Conservation (phyloP, 805 yeast species). For the Kurtzmaniella fragi region DNA sequence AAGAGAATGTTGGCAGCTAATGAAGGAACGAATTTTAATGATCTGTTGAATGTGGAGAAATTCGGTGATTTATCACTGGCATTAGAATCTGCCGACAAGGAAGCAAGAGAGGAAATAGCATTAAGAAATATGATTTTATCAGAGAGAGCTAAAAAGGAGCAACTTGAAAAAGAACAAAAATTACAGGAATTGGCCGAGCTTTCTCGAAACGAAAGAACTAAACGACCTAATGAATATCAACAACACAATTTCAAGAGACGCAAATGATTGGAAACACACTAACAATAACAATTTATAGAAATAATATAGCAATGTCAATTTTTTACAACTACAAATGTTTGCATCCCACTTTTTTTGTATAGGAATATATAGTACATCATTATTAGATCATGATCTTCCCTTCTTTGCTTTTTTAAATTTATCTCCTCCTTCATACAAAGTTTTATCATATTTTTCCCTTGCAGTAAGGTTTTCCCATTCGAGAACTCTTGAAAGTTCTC, state of each 20-base stretch:
- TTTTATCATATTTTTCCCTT: slow-evolving; percentile 43
- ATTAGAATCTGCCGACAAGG: slow-evolving; percentile 45
- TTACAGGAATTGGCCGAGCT: slow-evolving; percentile 24
- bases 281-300: slow-evolving; percentile 4
- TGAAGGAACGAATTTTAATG: slow-evolving; percentile 28
- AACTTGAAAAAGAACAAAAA: slow-evolving; percentile 23
- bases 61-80: slow-evolving; percentile 67
- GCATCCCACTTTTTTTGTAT: neutral
- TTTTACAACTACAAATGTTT: too few relatives aligned
- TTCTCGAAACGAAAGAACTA: slow-evolving; percentile 16
- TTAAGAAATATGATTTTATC: slow-evolving; percentile 21
- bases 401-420: slow-evolving; percentile 16
- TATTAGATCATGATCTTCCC: slow-evolving; percentile 9
- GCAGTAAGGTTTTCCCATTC: slow-evolving; percentile 65
- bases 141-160: slow-evolving; percentile 19
- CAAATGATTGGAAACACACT: slow-evolving; percentile 5
- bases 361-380: slow-evolving; percentile 4
- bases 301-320: slow-evolving; percentile 12
- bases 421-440: slow-evolving; percentile 55
- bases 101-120: slow-evolving; percentile 23
- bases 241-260: too few relatives aligned
- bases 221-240: neutral
- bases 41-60: slow-evolving; percentile 47
- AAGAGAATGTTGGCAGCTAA: slow-evolving; percentile 60
- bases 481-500: slow-evolving; percentile 42